phyloP scores from a whole-genome alignment of 176 grass and related monocot species.

The Eleusine indica region DNA sequence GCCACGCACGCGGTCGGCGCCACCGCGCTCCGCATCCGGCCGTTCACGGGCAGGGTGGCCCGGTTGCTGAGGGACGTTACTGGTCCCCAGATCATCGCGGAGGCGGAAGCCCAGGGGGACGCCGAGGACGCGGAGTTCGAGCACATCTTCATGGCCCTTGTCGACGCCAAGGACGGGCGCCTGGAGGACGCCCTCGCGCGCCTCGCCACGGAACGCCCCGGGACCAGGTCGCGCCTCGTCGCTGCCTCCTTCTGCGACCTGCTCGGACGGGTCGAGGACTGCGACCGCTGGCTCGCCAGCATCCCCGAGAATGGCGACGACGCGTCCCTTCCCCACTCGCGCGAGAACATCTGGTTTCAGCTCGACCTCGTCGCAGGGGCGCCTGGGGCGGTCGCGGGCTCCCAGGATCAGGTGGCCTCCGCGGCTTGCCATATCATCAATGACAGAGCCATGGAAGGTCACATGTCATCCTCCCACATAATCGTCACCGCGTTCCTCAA shows the following conservation, averaged over 20 bases:
- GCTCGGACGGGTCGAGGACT: background rate
- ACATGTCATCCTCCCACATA: background rate
- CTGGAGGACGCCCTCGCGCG: background rate
- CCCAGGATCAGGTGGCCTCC: background rate
- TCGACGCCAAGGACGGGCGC: background rate
- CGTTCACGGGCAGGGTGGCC: background rate
- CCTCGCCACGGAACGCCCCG: background rate
- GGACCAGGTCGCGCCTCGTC: background rate
- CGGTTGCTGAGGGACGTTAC: background rate
- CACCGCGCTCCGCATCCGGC: background rate
- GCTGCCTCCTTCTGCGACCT: constrained; percentile 2
- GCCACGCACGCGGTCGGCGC: constrained; percentile 10
- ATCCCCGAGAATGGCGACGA: background rate
- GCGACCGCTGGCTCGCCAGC: background rate
- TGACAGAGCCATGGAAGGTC: background rate
- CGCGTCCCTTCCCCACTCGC: no score
- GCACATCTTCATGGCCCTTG: background rate
- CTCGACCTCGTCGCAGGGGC: background rate
- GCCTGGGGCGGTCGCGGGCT: background rate
- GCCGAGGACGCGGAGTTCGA: background rate
- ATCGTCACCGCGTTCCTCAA: background rate
- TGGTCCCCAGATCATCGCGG: background rate
- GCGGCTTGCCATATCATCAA: background rate
- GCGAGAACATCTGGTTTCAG: background rate
- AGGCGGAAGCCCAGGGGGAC: background rate